Base-by-base conservation (phyloP, 371 early-diverging fungal genomes). In the Thermomucor indicae-seudaticae region DNA sequence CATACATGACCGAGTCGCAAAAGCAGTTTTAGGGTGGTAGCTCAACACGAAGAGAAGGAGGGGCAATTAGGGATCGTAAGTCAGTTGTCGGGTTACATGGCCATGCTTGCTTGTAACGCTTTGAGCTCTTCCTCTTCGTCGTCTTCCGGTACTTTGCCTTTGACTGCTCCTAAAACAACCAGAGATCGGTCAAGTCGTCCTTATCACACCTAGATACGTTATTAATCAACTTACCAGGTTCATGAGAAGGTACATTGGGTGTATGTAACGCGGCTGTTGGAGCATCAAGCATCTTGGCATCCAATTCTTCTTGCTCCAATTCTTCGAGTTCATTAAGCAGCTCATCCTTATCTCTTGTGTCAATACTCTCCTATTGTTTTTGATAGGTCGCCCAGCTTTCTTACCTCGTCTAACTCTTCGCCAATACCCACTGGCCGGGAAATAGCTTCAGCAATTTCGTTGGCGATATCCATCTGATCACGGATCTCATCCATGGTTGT, bases 391-490 rank as follows among this genome's bases (percentile, higher is more conserved):
- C 24, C n/a, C 27, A 39, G 28, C 30, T 25, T 27, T n/a, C 27
- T 52, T 72, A 83, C 85, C 70, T 96, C 96, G 63, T 96, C 95
- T 62, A 93, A 39, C 16, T 92, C 94, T n/a, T 83, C 69, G 10
- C 93, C 95, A 53, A 90, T 78, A 41, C 80, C 68, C 50, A 93
- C 80, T 1, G 96, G 96, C 63, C 88, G 87, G 40, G 95, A 85
- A 55, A 98, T 92, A 22, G 95, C 96, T 28, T 92, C 92, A 14
- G 90, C 89, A 22, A 98, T 86, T 70, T 96, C 97, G 60, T 93
- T 93, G 16, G 95, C 93, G 55, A 95, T 67, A 58, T 95, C 96
- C 93, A 96, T 95, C 66, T 96, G 95, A 52, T 96, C 97, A 47
- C 93, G 84, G 53, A 98, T 95, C 48, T 95, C 95, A 63, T 98